Conservation (phyloP, 441 rosid species). For the Breynia disticha region DNA sequence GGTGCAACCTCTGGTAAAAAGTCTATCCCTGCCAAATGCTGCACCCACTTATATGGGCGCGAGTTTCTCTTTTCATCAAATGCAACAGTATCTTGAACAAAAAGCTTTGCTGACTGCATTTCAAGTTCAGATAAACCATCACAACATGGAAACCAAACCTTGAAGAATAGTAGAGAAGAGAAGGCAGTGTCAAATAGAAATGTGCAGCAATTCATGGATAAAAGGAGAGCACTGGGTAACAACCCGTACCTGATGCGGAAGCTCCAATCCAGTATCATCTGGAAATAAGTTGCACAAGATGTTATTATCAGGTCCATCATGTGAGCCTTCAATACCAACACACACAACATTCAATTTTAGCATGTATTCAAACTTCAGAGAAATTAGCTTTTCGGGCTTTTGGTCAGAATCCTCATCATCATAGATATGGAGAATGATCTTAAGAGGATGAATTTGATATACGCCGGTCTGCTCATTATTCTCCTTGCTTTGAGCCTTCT, state of each 20-base stretch:
- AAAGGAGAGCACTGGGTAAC: neutral
- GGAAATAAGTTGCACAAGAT: conserved; percentile 70
- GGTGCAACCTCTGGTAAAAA: conserved; percentile 82
- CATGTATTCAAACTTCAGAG: conserved; percentile 68
- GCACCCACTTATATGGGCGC: conserved; percentile 92
- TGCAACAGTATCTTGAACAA: conserved; percentile 37
- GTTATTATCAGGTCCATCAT: conserved; percentile 42
- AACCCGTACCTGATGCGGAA: conserved; percentile 70
- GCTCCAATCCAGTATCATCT: conserved; percentile 72
- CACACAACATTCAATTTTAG: conserved; percentile 72
- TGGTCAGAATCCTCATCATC: conserved; percentile 57
- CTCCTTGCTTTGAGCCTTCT: conserved; percentile 57
- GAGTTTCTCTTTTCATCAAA: conserved; percentile 59
- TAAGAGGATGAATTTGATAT: conserved; percentile 69
- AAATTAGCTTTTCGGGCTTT: conserved; percentile 39
- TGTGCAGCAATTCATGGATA: conserved; percentile 5
- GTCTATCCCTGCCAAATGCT: conserved; percentile 86
- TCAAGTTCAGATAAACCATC: conserved; percentile 16
- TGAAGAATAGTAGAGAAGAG: conserved; percentile 1
- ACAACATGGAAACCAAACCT: conserved; percentile 1
- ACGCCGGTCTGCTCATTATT: conserved; percentile 42
- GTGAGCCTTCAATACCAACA: conserved; percentile 58
- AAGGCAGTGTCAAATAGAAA: neutral
- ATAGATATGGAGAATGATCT: conserved; percentile 47
- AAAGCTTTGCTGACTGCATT: conserved; percentile 75